These are phyloP conservation scores for Macrophomina pseudophaseolina DNA, from an alignment of 2,329 filamentous ascomycete species.

Conservation along the genomic window DNA sequence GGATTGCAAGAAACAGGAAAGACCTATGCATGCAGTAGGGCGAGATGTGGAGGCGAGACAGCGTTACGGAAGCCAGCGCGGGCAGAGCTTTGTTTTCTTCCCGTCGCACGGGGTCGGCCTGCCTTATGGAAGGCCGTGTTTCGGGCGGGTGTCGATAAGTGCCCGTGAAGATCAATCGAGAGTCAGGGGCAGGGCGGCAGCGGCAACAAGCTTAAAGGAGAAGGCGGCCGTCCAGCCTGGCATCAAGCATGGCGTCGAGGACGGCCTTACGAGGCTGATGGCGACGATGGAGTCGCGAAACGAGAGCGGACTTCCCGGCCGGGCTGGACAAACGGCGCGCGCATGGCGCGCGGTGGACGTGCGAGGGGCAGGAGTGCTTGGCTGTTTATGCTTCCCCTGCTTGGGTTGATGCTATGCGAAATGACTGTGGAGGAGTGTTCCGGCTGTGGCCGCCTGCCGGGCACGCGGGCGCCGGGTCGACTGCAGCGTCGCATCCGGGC, in stretches of 20 bases:
- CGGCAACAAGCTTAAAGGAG: constrained; percentile 10
- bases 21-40: neutral
- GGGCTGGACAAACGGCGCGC: constrained; percentile 12
- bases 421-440: constrained; percentile 1
- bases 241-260: constrained; percentile 1
- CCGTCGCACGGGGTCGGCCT: neutral
- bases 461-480: neutral
- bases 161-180: constrained; percentile 19
- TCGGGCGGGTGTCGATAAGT: constrained; percentile 20
- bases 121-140: constrained; percentile 18
- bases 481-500: constrained; percentile 7
- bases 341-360: neutral
- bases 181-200: constrained; percentile 3
- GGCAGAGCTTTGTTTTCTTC: neutral
- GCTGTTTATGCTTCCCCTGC: constrained; percentile 8
- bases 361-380: neutral
- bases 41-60: neutral
- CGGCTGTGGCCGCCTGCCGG: neutral
- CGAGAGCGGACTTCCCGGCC: neutral
- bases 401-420: constrained; percentile 3
- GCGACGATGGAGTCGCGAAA: neutral
- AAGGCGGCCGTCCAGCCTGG: neutral
- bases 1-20: neutral
- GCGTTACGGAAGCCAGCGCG: neutral
- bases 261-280: constrained; percentile 8